Base-by-base conservation (phyloP, 1,284 basidiomycete species). In the Fistulina hepatica region DNA sequence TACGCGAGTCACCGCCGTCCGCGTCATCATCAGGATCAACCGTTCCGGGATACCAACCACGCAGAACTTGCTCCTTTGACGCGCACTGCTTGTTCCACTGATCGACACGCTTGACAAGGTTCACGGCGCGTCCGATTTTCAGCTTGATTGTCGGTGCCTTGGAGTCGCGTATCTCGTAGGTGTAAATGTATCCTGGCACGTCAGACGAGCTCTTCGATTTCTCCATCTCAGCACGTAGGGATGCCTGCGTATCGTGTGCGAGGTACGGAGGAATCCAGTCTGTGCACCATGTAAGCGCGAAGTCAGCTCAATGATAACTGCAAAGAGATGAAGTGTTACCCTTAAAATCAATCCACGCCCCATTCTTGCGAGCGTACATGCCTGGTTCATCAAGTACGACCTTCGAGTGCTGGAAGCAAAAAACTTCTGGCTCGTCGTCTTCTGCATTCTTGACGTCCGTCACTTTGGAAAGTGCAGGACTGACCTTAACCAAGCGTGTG, bases 241-340 rank as follows among this genome's bases (percentile, higher is more conserved):
- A 67, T 22, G 70, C 61, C 47, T 76, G 74, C 19, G 81, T 82
- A 42, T 75, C 70, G 4, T 55, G 51, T 36, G 71, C 67, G 26
- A 86, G 56, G 51, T 84, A 82, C 13, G 57, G 48, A 5, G 81
- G 77, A 47, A 86, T 78, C 64, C 72, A 85, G 44, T 73, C 81
- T 83, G 40, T 15, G n/a, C 6, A 9, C n/a, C 3, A 23, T 15
- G 28, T 24, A n/a, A 28, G 7, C 27, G 7, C 16, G 27, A 13
- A 15, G 33, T 27, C 2, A 26, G 9, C 20, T 31, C 16, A 12
- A 21, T 15, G 26, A 34, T 44, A 32, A 25, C 10, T 22, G 21
- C 26, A 25, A 34, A 33, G 12, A 25, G 36, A 30, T 21, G n/a
- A 12, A 21, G 12, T 45, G 54, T 41, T 45, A 74, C 81, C 65